These are phyloP conservation scores for Pontederia paniculata DNA, from an alignment of 176 grass and related monocot genomes.

Conservation along the genomic window DNA sequence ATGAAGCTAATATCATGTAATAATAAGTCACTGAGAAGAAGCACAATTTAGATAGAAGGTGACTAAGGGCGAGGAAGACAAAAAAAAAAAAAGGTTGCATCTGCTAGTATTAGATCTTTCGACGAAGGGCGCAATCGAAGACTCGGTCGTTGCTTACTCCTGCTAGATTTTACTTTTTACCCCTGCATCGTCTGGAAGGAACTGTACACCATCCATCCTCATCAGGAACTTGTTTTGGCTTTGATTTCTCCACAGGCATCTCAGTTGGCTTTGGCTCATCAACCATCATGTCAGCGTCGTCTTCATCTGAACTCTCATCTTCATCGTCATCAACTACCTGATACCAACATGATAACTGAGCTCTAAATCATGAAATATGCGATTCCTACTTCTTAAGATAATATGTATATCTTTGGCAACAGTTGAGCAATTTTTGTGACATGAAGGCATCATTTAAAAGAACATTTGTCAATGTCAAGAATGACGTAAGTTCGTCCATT, in stretches of 20 bases:
- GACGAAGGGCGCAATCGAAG: no score
- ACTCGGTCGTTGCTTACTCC: not conserved
- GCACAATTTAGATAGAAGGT: no score
- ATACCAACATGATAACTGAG: not conserved
- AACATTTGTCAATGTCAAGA: no score
- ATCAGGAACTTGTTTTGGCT: constrained; percentile 33
- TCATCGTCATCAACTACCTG: constrained; percentile 28
- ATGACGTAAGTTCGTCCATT: no score
- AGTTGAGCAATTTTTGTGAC: no score
- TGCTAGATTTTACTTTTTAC: constrained; percentile 24
- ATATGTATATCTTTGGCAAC: not conserved
- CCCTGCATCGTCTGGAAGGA: constrained; percentile 31
- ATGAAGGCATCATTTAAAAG: no score
- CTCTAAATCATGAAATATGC: not conserved
- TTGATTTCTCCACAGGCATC: constrained; percentile 34
- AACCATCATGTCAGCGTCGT: constrained; percentile 16
- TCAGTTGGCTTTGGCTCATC: constrained; percentile 22
- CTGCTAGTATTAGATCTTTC: no score
- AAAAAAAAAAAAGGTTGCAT: no score
- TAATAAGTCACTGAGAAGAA: no score
- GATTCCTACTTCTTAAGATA: not conserved
- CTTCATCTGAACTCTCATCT: constrained; percentile 32
- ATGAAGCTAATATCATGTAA: no score
- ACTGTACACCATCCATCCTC: constrained; percentile 78
- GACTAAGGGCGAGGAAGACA: no score